Evolutionary conservation across 1,284 basidiomycete genomes (phyloP).

Genomic region (Cystobasidiaceae sp.): DNA sequence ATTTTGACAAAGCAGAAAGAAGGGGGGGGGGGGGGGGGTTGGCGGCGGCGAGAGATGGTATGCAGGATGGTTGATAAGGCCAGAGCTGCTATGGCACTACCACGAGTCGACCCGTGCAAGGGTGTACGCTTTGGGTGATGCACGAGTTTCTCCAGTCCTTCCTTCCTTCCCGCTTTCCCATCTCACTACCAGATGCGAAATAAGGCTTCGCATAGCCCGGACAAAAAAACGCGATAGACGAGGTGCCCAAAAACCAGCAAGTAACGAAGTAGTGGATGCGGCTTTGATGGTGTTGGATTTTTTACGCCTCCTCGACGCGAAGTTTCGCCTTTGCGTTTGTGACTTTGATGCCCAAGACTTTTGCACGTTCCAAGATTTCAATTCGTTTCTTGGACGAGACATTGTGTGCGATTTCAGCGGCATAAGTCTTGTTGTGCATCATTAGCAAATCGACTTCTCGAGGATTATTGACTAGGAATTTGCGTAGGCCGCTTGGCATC

Average conservation of each 20-base stretch:
- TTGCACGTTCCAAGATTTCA: constrained; percentile 86
- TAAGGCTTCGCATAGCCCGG: not conserved
- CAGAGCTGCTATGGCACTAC: too few species aligned
- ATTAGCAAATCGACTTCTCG: constrained; percentile 86
- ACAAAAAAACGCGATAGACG: not conserved
- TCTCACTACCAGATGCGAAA: too few species aligned
- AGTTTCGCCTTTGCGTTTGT: constrained; percentile 92
- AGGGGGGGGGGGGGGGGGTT: too few species aligned
- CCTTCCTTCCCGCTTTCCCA: too few species aligned
- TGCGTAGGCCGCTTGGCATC: constrained; percentile 89
- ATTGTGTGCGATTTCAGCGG: constrained; percentile 95
- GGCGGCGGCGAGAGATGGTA: too few species aligned
- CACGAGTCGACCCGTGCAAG: too few species aligned
- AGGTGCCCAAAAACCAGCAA: not conserved
- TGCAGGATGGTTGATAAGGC: too few species aligned
- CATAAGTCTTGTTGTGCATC: constrained; percentile 97
- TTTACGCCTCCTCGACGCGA: constrained; percentile 81
- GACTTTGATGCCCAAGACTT: constrained; percentile 63
- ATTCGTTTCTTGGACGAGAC: constrained; percentile 96
- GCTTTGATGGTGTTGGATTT: not conserved
- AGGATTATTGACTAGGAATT: constrained; percentile 76
- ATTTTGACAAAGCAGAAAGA: too few species aligned
- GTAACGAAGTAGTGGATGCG: not conserved
- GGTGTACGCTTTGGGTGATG: too few species aligned
- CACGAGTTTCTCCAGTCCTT: too few species aligned